Conservation (phyloP, 1,284 basidiomycete genomes). For the Ganoderma boninense region DNA sequence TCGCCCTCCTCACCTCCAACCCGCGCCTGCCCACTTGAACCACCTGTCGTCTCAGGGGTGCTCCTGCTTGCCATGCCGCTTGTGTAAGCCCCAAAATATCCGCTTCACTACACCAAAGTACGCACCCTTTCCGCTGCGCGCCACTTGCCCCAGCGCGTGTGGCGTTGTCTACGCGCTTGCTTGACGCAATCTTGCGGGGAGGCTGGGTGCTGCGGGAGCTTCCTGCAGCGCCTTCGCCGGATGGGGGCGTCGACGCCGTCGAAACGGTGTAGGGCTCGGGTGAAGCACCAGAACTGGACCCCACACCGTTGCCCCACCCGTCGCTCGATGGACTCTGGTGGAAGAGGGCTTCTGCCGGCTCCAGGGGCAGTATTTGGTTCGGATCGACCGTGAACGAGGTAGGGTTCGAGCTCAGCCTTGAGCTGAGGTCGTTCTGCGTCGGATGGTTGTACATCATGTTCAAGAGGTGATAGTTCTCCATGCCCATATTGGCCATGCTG, state of each 20-base stretch:
- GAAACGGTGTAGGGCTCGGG: constrained; percentile 79
- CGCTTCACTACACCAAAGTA: constrained; percentile 21
- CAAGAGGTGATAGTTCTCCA: constrained; percentile 71
- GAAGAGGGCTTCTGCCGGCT: constrained; percentile 57
- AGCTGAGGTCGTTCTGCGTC: constrained; percentile 48
- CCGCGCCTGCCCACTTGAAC: constrained; percentile 43
- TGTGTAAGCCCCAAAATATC: not conserved
- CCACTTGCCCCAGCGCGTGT: constrained; percentile 33
- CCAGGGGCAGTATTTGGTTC: constrained; percentile 76
- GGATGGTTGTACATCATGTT: constrained; percentile 62
- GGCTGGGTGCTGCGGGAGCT: constrained; percentile 34
- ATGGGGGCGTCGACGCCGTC: constrained; percentile 75
- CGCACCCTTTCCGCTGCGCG: constrained; percentile 58
- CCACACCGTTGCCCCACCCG: constrained; percentile 74
- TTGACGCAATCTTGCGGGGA: constrained; percentile 64
- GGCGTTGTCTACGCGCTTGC: constrained; percentile 59
- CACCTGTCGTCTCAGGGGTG: constrained; percentile 30
- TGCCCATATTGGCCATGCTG: constrained; percentile 57
- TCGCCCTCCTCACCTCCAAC: constrained; percentile 72
- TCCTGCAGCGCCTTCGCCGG: constrained; percentile 56
- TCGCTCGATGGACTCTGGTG: constrained; percentile 84
- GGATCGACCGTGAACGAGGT: constrained; percentile 86
- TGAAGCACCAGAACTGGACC: constrained; percentile 73
- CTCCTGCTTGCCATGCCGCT: constrained; percentile 20
- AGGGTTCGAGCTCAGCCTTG: constrained; percentile 41